Percentiles rank a stretch among this genome's conserved stretches.
phyloP scores from a whole-genome alignment of 2,329 filamentous ascomycete genomes.

The Alternaria infectoria region DNA sequence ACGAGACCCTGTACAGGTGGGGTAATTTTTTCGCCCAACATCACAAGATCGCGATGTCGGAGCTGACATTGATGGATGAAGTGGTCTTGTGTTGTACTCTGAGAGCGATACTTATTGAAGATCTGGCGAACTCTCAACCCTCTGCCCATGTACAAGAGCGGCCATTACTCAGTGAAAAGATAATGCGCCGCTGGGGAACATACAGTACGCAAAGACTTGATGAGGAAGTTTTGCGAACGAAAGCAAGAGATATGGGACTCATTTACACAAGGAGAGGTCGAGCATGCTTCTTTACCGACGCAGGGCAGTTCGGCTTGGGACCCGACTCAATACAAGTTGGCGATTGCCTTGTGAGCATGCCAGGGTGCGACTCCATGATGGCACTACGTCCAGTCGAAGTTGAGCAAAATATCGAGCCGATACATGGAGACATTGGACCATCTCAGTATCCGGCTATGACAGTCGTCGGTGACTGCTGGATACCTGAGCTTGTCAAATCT shows the following conservation, averaged over 20 bases:
- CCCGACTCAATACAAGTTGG: neutral
- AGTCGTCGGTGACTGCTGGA: neutral
- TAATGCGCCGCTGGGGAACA: no score
- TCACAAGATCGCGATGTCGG: neutral
- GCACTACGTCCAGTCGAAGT: neutral
- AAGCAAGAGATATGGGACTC: no score
- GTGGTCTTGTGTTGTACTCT: neutral
- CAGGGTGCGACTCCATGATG: neutral
- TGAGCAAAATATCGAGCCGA: rapidly evolving
- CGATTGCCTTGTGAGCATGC: neutral
- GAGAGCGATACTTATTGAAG: neutral
- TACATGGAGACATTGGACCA: rapidly evolving
- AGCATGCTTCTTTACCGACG: neutral
- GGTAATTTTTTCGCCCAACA: rapidly evolving
- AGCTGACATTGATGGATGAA: neutral
- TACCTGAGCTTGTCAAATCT: neutral
- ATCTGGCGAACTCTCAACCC: no score
- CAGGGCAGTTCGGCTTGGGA: neutral
- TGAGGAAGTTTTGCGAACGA: no score
- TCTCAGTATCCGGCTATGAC: neutral
- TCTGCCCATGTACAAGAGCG: no score
- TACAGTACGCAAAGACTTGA: no score
- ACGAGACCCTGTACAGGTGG: neutral
- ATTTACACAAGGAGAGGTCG: neutral
- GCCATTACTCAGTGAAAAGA: no score